phyloP scores from a whole-genome alignment of 2,329 filamentous ascomycete genomes.

The Harringtonia aguacate region DNA sequence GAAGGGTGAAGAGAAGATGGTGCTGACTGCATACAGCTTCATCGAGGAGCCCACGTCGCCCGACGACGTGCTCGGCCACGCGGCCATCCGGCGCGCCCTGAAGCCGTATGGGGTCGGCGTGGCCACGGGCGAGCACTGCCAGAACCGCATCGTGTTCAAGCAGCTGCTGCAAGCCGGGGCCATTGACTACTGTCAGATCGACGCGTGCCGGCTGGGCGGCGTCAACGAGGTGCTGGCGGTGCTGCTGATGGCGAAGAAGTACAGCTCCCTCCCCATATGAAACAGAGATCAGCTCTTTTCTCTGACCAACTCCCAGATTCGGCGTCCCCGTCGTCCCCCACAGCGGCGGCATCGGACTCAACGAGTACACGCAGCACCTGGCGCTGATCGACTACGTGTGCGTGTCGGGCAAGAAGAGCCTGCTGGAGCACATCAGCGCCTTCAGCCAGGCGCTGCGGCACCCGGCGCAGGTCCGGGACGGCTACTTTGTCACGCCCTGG shows the following conservation, averaged over 20 bases:
- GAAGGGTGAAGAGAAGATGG: no score
- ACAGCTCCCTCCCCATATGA: no score
- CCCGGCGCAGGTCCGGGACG: conserved; percentile 68
- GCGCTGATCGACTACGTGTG: conserved; percentile 88
- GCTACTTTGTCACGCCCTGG: conserved; percentile 77
- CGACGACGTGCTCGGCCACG: conserved; percentile 82
- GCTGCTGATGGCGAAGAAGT: no score
- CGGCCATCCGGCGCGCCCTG: conserved; percentile 71
- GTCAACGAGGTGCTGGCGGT: conserved; percentile 92
- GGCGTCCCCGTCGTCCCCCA: conserved; percentile 78
- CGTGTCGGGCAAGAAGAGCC: conserved; percentile 67
- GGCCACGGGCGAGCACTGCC: conserved; percentile 89
- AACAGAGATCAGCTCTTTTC: no score
- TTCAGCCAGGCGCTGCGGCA: conserved; percentile 87
- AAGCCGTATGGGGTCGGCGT: conserved; percentile 67
- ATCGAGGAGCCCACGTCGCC: conserved; percentile 69
- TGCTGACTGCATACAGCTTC: no score
- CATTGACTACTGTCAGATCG: conserved; percentile 81
- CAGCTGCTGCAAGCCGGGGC: conserved; percentile 71
- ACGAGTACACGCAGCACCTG: conserved; percentile 88
- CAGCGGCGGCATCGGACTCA: conserved; percentile 77
- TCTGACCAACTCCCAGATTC: conserved; percentile 72
- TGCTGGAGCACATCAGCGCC: conserved; percentile 87
- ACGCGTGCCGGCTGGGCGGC: conserved; percentile 80
- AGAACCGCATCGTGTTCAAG: conserved; percentile 91